These are phyloP conservation scores for Pontederia crassipes DNA, from an alignment of 176 grass and related monocot genomes.

Conservation along the genomic window DNA sequence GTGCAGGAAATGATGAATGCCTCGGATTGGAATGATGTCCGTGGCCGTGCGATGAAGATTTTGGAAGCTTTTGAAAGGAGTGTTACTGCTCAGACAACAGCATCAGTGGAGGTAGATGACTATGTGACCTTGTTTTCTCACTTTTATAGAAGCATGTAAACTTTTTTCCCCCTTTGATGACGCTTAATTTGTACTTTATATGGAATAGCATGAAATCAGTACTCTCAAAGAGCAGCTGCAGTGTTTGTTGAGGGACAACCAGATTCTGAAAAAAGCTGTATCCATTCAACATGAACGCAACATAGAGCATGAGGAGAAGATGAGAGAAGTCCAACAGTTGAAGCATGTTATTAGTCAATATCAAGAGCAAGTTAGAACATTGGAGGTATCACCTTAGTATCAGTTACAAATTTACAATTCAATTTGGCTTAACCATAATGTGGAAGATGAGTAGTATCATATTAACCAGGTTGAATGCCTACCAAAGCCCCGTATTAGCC, in stretches of 20 bases:
- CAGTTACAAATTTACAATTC: neutral
- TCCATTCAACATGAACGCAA: slow-evolving; percentile 12
- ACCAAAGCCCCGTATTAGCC: too few species aligned
- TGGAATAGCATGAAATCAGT: slow-evolving; percentile 1
- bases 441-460: neutral
- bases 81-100: neutral
- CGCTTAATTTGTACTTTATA: neutral
- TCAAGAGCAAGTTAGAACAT: slow-evolving; percentile 18
- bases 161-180: neutral
- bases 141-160: neutral
- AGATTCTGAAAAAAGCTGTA: slow-evolving; percentile 15
- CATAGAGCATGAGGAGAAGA: slow-evolving; percentile 3
- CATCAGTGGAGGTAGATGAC: slow-evolving; percentile 10
- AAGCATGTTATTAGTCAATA: slow-evolving; percentile 14
- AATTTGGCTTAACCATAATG: neutral
- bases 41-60: slow-evolving; percentile 15
- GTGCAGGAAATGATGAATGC: slow-evolving; percentile 28
- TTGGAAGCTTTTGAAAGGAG: slow-evolving; percentile 22
- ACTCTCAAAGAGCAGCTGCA: slow-evolving; percentile 11
- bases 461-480: neutral
- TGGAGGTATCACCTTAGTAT: slow-evolving; percentile 2
- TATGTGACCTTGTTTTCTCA: neutral
- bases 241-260: slow-evolving; percentile 13
- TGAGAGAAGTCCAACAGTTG: slow-evolving; percentile 16
- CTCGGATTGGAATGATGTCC: slow-evolving; percentile 18